Evolutionary conservation across 768 basidiomycete species (phyloP), one percentile per base, ranked within the genome.

Genomic region (Rickenella mellea): DNA sequence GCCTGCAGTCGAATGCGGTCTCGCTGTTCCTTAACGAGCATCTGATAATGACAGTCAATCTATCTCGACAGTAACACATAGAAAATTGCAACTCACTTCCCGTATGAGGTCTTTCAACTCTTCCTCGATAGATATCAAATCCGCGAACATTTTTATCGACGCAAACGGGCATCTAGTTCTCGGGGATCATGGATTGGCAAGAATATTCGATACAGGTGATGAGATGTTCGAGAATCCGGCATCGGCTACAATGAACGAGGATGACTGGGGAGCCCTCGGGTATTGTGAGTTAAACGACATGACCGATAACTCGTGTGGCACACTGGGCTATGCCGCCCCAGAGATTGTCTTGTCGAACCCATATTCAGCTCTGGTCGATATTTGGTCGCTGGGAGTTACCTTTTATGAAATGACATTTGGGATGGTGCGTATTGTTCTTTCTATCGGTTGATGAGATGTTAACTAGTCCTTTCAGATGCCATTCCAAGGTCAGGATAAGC

Each of bases 61-160:
- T n/a, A n/a, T n/a, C n/a, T n/a, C n/a, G n/a, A n/a, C n/a, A n/a
- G n/a, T n/a, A n/a, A n/a, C n/a, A n/a, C n/a, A n/a, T n/a, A n/a
- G n/a, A n/a, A n/a, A n/a, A n/a, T n/a, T n/a, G n/a, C n/a, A n/a
- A n/a, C n/a, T n/a, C n/a, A n/a, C n/a, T n/a, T n/a, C n/a, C n/a
- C n/a, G n/a, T n/a, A n/a, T n/a, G n/a, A n/a, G n/a, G n/a, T n/a
- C n/a, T n/a, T n/a, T n/a, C n/a, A n/a, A n/a, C n/a, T n/a, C n/a
- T n/a, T n/a, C n/a, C n/a, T n/a, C n/a, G n/a, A n/a, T n/a, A n/a
- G 69, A 71, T 48, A 57, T 71, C 45, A 71, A 71, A 45, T 69
- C 69, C 5, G 69, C 70, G 45, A 65, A 64, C 52, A 61, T 72
- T 46, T 64, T 74, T 15, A 64, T 74, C 38, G 63, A 64, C 27